Evolutionary conservation across 805 yeast species (phyloP), one percentile per base, ranked within the genome.

Genomic region (Brettanomyces nanus): DNA sequence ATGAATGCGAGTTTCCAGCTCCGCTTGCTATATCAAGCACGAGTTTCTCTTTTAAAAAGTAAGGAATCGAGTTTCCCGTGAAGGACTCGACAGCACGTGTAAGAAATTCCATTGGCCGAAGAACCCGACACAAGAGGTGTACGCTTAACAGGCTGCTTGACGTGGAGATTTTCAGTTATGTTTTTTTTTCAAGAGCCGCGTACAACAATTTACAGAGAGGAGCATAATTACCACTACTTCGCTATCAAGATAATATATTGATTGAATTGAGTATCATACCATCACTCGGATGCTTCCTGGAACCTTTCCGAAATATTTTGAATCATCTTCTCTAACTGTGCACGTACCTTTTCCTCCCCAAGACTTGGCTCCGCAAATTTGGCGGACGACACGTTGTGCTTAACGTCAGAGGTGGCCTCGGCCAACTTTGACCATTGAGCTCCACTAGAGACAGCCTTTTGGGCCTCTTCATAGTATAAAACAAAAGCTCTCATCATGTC

Each of bases 401-500:
- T 89, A 44, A 89, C 84, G 59, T 90, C 97, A 42, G 84, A 55
- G 39, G 97, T 92, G 42, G 86, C 73, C 57, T 89, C 97, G 32
- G 92, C 56, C 49, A 92, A 75, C 70, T 86, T 92, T 47, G 84
- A 75, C 99, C 99, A 92, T 61, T 74, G 77, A 25, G 95, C 90
- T 56, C 97, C 97, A 52, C 82, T 78, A 28, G 95, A 73, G 44
- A 90, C 83, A 13, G 97, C 95, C 69, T 87, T 89, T 68, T 90
- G 97, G 23, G 99, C 97, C 69, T 92, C 97, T 51, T 90, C 97
- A 57, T 85, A 78, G 66, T 92, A 92, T 26, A 87, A 65, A 42
- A 89, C 77, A 55, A 92, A 92, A 9, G 89, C 81, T 64, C 84
- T 87, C 97, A 92, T 89, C 98, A 92, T 92, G 61, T 85, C 92